A percentile compares a stretch with the other conserved stretches of the same genome.
These are phyloP conservation scores for Cladosporium sp. DNA, from an alignment of 2,329 filamentous ascomycete genomes.

Conservation along the genomic window DNA sequence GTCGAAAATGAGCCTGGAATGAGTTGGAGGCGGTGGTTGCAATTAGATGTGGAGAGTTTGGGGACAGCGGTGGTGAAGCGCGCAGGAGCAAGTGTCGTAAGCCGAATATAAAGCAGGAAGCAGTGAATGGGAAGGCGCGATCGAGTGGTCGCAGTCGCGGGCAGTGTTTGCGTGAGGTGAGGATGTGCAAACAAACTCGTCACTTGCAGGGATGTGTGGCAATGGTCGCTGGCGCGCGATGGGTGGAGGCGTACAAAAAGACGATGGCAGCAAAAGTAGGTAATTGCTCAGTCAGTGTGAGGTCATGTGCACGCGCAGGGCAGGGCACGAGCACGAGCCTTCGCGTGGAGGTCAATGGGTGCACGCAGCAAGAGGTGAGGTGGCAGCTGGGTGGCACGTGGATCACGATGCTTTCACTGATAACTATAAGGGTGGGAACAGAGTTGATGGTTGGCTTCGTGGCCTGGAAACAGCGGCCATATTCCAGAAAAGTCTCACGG, in stretches of 20 bases:
- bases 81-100: not conserved
- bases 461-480: slow-evolving; percentile 1
- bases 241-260: not conserved
- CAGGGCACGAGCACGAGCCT: not conserved
- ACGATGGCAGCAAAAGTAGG: not conserved
- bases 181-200: slow-evolving; percentile 13
- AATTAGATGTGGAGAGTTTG: not conserved
- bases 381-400: not conserved
- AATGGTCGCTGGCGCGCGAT: too few species aligned
- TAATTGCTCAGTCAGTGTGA: slow-evolving; percentile 12
- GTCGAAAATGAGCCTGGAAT: not conserved
- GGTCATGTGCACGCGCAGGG: slow-evolving; percentile 3
- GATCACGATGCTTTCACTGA: not conserved
- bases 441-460: not conserved
- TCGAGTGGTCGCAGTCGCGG: not conserved
- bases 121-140: not conserved
- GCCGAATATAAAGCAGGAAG: not conserved
- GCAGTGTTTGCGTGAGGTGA: not conserved
- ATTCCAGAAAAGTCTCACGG: slow-evolving; percentile 4
- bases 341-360: not conserved
- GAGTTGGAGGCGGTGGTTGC: not conserved
- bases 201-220: slow-evolving; percentile 8
- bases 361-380: not conserved
- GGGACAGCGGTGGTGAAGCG: not conserved
- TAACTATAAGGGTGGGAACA: too few species aligned